A percentile compares a stretch with the other conserved stretches of the same genome.
Evolutionary conservation across 2,329 filamentous ascomycete species (phyloP).

Genomic region (Bertia moriformis): DNA sequence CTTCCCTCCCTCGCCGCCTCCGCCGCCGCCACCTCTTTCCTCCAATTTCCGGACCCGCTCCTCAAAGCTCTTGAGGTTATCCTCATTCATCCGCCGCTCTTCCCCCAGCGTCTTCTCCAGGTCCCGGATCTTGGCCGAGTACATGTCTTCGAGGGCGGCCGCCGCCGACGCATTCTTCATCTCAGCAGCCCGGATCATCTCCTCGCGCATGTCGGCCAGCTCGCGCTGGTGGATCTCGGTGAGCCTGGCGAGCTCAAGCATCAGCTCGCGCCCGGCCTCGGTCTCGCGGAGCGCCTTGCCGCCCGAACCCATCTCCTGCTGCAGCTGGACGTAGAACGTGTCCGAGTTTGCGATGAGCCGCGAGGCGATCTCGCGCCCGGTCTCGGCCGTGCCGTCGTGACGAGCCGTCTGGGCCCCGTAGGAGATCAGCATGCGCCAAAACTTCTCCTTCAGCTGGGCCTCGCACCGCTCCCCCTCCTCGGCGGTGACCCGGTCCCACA

Average conservation of each 20-base stretch:
- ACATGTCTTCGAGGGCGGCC: slow-evolving; percentile 11
- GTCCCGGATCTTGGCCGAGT: slow-evolving; percentile 8
- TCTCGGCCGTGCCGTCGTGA: slow-evolving; percentile 9
- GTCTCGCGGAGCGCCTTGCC: slow-evolving; percentile 31
- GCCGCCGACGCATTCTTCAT: slow-evolving; percentile 10
- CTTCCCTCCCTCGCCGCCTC: too few species aligned
- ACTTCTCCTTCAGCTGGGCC: slow-evolving; percentile 20
- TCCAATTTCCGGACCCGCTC: too few species aligned
- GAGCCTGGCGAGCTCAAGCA: slow-evolving; percentile 38
- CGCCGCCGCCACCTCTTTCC: too few species aligned
- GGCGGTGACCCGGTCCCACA: slow-evolving; percentile 23
- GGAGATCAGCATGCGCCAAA: slow-evolving; percentile 18
- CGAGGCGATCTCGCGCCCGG: slow-evolving; percentile 7
- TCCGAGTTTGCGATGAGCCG: slow-evolving; percentile 39
- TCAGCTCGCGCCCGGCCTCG: slow-evolving; percentile 33
- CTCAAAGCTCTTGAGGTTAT: too few species aligned
- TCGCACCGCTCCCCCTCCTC: too few species aligned
- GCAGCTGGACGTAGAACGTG: slow-evolving; percentile 52
- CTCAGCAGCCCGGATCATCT: slow-evolving; percentile 13
- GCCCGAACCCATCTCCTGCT: slow-evolving; percentile 48
- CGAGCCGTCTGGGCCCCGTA: slow-evolving; percentile 12
- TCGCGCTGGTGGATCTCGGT: slow-evolving; percentile 44
- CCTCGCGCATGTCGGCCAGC: slow-evolving; percentile 38
- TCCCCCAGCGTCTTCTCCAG: slow-evolving; percentile 11
- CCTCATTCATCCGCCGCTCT: too few species aligned